Evolutionary conservation across 257 asterid genomes (phyloP), one percentile per base, ranked within the genome.

Genomic region (Thymus quinquecostatus): DNA sequence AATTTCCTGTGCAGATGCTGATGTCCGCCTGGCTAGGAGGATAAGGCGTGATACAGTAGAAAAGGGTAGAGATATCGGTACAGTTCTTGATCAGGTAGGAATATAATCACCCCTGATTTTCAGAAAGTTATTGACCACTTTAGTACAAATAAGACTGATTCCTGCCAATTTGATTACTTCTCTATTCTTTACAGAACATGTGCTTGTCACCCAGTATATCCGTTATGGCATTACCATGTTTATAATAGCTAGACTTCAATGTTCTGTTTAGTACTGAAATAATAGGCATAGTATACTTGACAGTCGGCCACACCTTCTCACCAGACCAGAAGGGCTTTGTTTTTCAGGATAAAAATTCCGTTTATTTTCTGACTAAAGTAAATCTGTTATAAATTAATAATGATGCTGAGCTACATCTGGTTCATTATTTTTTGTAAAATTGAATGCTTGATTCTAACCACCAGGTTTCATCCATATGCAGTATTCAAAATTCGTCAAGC

Each of bases 401-500:
- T 36, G 65, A 63, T 69, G 57, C 56, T 69, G 68, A 38, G 50
- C 58, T 32, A 1, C 60, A 65, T 48, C 34, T 30, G 5, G 10
- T 70, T 21, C 50, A 21, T 57, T 45, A 62, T 4, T 28, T 36
- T 50, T 34, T 6, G 51, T 60, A 36, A 43, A 38, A 28, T 75
- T 54, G 71, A 69, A 51, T 59, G 70, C 27, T 62, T 7, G 1
- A 65, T 70, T 77, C 68, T 69, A 68, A 78, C 53, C 77, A 56
- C 51, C 59, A 48, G 62, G 62, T 58, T 56, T 72, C 66, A 55
- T 79, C 56, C 78, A 60, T 72, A 60, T 80, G 89, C 97, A 95
- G 99, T 95, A 95, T 79, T 92, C 98, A 14, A 95, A 92, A 77
- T 95, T 95, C 69, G 99, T 95, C 62, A 95, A 95, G 85, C 97